phyloP scores from a whole-genome alignment of 306 rosid genomes.

The Senna tora region DNA sequence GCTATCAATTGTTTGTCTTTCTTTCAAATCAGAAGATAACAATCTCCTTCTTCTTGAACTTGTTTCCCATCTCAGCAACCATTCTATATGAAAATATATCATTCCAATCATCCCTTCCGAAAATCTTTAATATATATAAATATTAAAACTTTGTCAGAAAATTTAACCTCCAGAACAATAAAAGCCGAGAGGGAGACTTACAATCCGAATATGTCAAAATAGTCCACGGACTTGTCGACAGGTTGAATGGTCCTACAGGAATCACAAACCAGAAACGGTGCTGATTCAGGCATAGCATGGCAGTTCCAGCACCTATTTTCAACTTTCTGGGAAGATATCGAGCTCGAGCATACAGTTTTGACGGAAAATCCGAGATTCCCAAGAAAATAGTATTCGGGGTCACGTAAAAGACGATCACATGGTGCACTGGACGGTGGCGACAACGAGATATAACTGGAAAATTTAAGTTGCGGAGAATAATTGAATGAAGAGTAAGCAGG shows the following conservation, averaged over 20 bases:
- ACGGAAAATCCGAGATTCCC: slow-evolving; percentile 27
- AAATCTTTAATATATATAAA: not conserved
- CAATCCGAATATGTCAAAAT: slow-evolving; percentile 78
- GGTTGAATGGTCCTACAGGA: slow-evolving; percentile 84
- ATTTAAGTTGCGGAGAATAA: slow-evolving; percentile 24
- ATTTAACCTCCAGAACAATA: slow-evolving; percentile 13
- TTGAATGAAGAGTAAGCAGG: slow-evolving; percentile 9
- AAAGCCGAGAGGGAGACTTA: slow-evolving; percentile 52
- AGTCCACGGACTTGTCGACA: slow-evolving; percentile 67
- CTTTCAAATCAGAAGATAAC: slow-evolving; percentile 17
- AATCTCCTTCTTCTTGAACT: not conserved
- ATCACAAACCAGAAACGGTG: slow-evolving; percentile 64
- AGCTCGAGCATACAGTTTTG: slow-evolving; percentile 46
- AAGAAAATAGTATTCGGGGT: slow-evolving; percentile 27
- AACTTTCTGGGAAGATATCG: slow-evolving; percentile 46
- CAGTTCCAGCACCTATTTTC: slow-evolving; percentile 76
- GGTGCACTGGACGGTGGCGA: slow-evolving; percentile 29
- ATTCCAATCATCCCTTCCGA: not conserved
- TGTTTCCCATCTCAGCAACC: not conserved
- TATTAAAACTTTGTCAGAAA: slow-evolving; percentile 24
- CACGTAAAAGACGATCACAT: not conserved
- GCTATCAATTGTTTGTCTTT: not conserved
- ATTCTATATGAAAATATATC: not conserved
- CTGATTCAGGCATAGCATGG: slow-evolving; percentile 41
- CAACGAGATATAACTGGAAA: slow-evolving; percentile 14